Evolutionary conservation across 805 yeast genomes (phyloP), one percentile per base, ranked within the genome.

Genomic region (Metschnikowia sp.): DNA sequence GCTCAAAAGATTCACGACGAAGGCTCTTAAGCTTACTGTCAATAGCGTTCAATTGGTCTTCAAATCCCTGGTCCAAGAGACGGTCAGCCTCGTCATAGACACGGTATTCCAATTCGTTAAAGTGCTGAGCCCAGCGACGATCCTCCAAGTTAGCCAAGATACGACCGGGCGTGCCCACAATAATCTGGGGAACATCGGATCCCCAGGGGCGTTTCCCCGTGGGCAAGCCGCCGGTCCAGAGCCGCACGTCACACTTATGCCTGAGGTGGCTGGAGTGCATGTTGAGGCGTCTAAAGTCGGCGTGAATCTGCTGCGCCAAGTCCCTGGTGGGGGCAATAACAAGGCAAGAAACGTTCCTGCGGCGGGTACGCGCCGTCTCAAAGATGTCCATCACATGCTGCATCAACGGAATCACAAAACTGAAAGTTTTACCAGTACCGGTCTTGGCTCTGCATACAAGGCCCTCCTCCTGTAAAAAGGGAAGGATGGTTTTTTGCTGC

Each of bases 61-160:
- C 82, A 64, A 92, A 91, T 13, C 96, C 95, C 51, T 81, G 82
- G 64, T 86, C 94, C 50, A 91, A 74, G 43, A 91, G 69, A 57
- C 94, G 79, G 68, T 91, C 97, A 34, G 97, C 97, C 70, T 91
- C 98, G 65, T 91, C 97, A 53, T 88, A 80, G 35, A 90, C 84
- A 51, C 87, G 75, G 58, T 83, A 79, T 49, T 76, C 77, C 47
- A 91, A 72, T 44, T 72, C 65, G 35, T 65, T 62, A 63, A 89
- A 83, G 35, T 75, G 67, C 19, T 66, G 65, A 15, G 79, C 75
- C 49, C 62, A 64, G 29, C 65, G 68, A 22, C 74, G 76, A 47
- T 76, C 76, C 34, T 67, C 60, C 39, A 88, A 63, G 51, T 83
- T 70, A 57, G 84, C 95, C 45, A 75, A 62, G 47, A 90, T 74